A percentile compares a stretch with the other conserved stretches of the same genome.
These are phyloP conservation scores for Ganoderma sinense DNA, from an alignment of 1,284 basidiomycete species.

Conservation along the genomic window DNA sequence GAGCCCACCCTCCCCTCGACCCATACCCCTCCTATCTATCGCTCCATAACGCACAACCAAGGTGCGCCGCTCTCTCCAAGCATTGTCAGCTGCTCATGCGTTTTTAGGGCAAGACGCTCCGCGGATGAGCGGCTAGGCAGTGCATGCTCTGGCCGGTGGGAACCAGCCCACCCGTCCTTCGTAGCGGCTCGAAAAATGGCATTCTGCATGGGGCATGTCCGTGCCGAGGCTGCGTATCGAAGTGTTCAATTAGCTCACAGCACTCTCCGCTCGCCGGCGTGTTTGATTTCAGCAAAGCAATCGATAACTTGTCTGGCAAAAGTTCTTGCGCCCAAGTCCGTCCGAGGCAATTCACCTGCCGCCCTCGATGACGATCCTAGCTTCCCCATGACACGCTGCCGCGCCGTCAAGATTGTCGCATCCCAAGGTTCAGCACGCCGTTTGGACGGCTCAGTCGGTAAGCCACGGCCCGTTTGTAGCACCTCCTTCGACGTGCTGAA, in stretches of 20 bases:
- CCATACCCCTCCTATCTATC: not conserved
- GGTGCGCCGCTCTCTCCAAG: not conserved
- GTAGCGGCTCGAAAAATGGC: constrained; percentile 18
- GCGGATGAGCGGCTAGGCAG: constrained; percentile 19
- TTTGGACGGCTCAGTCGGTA: constrained; percentile 10
- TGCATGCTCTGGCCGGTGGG: constrained; percentile 19
- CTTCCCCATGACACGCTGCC: not conserved
- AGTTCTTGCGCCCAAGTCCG: constrained; percentile 14
- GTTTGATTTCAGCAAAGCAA: constrained; percentile 19
- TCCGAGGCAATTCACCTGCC: constrained; percentile 13
- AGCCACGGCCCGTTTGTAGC: constrained; percentile 14
- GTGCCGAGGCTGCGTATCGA: constrained; percentile 12
- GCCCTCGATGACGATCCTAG: constrained; percentile 18
- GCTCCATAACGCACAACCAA: constrained; percentile 7
- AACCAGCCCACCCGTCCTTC: constrained; percentile 18
- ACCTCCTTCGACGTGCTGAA: constrained; percentile 6
- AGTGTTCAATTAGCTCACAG: constrained; percentile 10
- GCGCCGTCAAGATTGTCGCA: not conserved
- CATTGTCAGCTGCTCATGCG: constrained; percentile 16
- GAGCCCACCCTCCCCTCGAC: not conserved
- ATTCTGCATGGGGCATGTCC: constrained; percentile 27
- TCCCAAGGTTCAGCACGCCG: constrained; percentile 4
- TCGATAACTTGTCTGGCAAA: constrained; percentile 25
- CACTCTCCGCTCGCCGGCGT: constrained; percentile 11
- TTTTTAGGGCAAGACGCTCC: constrained; percentile 17